Evolutionary conservation across 169 alveolate genomes (phyloP).

Genomic region (Plasmodium malariae): DNA sequence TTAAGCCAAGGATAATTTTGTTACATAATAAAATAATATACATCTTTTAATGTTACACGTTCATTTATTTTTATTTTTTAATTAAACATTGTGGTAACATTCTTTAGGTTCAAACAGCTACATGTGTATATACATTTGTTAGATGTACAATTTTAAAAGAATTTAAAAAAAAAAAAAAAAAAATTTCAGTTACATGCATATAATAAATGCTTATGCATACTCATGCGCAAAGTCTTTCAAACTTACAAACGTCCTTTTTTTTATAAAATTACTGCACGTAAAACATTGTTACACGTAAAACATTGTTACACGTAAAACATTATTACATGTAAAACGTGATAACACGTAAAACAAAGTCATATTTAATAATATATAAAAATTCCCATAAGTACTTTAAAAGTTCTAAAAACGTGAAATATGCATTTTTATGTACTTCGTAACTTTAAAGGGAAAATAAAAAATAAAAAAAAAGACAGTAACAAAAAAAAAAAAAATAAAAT

Average conservation of each 20-base stretch:
- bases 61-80: constrained; percentile 1
- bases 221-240: not conserved
- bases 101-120: not conserved
- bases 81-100: constrained; percentile 2
- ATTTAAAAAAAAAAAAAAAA: not conserved
- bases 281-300: too few species aligned
- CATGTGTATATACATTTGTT: constrained; percentile 50
- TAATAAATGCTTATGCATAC: not conserved
- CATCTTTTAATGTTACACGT: not conserved
- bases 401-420: not conserved
- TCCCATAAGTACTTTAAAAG: not conserved
- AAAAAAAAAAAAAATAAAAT: constrained; percentile 18
- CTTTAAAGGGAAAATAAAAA: not conserved
- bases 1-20: constrained; percentile 6
- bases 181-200: not conserved
- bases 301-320: not conserved
- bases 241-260: not conserved
- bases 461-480: constrained; percentile 40
- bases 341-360: not conserved
- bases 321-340: not conserved
- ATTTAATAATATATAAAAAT: not conserved
- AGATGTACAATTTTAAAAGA: not conserved
- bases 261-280: too few species aligned
- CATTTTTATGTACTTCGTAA: not conserved
- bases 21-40: constrained; percentile 10